phyloP scores from a whole-genome alignment of 148 eudicot genomes.

The Nepenthes gracilis region DNA sequence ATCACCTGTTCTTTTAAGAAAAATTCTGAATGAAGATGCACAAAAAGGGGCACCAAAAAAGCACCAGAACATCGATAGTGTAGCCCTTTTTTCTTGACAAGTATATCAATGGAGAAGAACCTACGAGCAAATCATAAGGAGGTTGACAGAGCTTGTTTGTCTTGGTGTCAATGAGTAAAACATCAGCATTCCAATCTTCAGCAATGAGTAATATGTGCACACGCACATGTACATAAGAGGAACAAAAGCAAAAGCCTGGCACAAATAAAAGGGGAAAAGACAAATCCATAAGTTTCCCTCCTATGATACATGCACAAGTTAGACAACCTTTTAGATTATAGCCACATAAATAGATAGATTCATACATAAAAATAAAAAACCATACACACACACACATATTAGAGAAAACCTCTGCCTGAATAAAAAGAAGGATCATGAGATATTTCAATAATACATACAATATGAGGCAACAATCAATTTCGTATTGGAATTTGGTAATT shows the following conservation, averaged over 20 bases:
- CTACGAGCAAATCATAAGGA: slow-evolving; percentile 97
- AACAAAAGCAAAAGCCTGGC: slow-evolving; percentile 72
- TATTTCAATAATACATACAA: no score
- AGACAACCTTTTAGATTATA: background rate
- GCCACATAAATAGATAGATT: background rate
- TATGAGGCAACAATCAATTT: no score
- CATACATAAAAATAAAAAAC: no score
- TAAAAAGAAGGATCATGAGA: no score
- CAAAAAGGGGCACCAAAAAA: no score
- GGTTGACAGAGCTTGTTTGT: slow-evolving; percentile 86
- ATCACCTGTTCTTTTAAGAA: background rate
- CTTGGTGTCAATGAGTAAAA: slow-evolving; percentile 87
- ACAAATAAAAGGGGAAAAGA: slow-evolving; percentile 3
- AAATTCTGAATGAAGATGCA: no score
- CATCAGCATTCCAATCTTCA: slow-evolving; percentile 80
- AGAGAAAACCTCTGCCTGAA: no score
- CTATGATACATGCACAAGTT: background rate
- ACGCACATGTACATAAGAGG: slow-evolving; percentile 94
- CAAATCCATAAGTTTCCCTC: background rate
- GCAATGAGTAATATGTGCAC: slow-evolving; percentile 81
- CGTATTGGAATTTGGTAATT: no score
- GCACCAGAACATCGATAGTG: no score
- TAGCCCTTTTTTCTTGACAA: background rate
- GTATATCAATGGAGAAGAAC: slow-evolving; percentile 14
- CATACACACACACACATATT: no score